Evolutionary conservation across 2,329 filamentous ascomycete genomes (phyloP), one percentile per base, ranked within the genome.

Genomic region (Falciphora oryzae): DNA sequence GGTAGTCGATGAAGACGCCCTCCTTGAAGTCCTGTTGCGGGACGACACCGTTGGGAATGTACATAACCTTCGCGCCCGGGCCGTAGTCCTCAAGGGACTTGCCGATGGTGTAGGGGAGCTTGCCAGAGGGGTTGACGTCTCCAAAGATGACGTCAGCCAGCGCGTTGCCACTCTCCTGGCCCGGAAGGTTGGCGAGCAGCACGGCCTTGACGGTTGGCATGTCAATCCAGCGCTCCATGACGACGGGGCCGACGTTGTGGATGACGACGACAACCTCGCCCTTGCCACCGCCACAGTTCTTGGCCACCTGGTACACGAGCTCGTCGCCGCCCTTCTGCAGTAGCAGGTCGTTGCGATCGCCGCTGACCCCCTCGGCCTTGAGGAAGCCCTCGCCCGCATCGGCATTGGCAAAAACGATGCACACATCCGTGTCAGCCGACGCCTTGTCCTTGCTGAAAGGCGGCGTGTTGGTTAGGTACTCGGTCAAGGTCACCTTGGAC

Each of bases 1-100:
- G 88, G 77, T 97, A 97, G 78, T 97, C 94, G 69, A 96, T 88
- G 72, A 93, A 93, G 0, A 97, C 77, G 0, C 92, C 92, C 72
- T 97, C 92, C 1, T 82, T 83, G 73, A 95, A 96, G 68, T 92
- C 88, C 69, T 96, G 91, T 72, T 96, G 92, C 0, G 92, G 91
- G 1, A 89, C 80, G 4, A 90, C 78, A 22, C 82, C 85, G 69
- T 91, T 90, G 0, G 89, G 85, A 61, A 86, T 78, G 71, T 89
- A 91, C 68, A 93, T 79, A 56, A 95, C 81, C 71, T 89, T 83
- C 25, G 83, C 89, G 22, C 84, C 86, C 0, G 86, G 83, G 0
- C 93, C 93, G 69, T 95, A 95, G 73, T 97, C 92, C 22, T 85
- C 80, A 2, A 90, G 80, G 0, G 81, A 81, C 72, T 88, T 90